Percentiles rank a stretch among this genome's conserved stretches.
Conservation (phyloP, 768 basidiomycete species). For the Lentinula lateritia region DNA sequence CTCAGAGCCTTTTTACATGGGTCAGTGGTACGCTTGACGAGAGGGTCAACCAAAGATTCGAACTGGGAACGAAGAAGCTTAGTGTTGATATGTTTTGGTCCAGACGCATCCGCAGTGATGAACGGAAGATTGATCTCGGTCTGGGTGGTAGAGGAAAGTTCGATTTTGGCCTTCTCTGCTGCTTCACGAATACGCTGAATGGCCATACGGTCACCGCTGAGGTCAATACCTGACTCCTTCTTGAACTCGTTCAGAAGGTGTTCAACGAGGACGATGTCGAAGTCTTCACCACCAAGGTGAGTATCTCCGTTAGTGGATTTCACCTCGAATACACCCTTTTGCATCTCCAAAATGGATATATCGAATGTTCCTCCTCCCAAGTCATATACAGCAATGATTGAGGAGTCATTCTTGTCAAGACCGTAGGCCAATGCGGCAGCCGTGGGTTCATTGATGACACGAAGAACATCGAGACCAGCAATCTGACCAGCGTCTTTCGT, state of each 20-base stretch:
- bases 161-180: constrained; percentile 99
- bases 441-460: constrained; percentile 98
- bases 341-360: constrained; percentile 99
- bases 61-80: constrained; percentile 88
- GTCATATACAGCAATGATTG: constrained; percentile 96
- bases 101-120: constrained; percentile 93
- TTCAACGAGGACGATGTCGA: constrained; percentile 86
- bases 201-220: constrained; percentile 87
- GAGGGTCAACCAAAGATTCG: constrained; percentile 75
- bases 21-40: constrained; percentile 86
- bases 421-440: constrained; percentile 98
- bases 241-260: constrained; percentile 89
- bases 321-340: constrained; percentile 99
- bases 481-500: constrained; percentile 98
- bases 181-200: constrained; percentile 99
- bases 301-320: constrained; percentile 99
- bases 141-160: constrained; percentile 89
- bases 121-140: constrained; percentile 98
- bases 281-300: constrained; percentile 94
- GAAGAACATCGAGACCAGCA: constrained; percentile 94
- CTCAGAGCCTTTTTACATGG: constrained; percentile 97
- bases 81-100: constrained; percentile 95
- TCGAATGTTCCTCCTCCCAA: constrained; percentile 98
- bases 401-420: constrained; percentile 80
- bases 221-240: constrained; percentile 82